These are phyloP conservation scores for Aegilops speltoides DNA, from an alignment of 176 grass and related monocot species.

Conservation along the genomic window DNA sequence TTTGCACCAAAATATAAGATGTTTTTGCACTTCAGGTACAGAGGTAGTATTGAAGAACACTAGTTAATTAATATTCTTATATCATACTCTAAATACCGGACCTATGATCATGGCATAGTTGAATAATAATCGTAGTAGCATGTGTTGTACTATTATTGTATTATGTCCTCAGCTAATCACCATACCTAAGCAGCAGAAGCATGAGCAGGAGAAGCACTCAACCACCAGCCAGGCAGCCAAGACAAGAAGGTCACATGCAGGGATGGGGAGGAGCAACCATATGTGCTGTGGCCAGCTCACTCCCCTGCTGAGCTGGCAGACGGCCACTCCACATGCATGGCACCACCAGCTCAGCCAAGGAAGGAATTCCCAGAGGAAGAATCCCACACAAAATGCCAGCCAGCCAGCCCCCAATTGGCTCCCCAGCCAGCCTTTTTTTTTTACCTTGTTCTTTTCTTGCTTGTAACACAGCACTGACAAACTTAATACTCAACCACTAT, in stretches of 20 bases:
- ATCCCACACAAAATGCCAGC: conserved; percentile 31
- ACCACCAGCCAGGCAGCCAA: conserved; percentile 36
- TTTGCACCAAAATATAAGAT: no score
- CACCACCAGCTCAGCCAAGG: conserved; percentile 34
- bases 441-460: conserved; percentile 26
- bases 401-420: conserved; percentile 6
- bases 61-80: neutral
- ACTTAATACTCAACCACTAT: conserved; percentile 32
- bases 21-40: no score
- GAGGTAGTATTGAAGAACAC: neutral
- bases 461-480: conserved; percentile 49
- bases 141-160: conserved; percentile 29
- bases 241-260: conserved; percentile 44
- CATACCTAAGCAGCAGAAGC: conserved; percentile 1
- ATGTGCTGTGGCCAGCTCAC: conserved; percentile 55
- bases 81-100: neutral
- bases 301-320: conserved; percentile 42
- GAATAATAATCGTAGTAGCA: conserved; percentile 38
- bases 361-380: conserved; percentile 23
- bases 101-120: neutral
- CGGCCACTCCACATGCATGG: neutral
- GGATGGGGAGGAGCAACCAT: neutral
- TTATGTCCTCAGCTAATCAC: conserved; percentile 28
- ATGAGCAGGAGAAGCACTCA: conserved; percentile 27
- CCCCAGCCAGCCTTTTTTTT: conserved; percentile 18